phyloP scores from a whole-genome alignment of 2,329 filamentous ascomycete species.

The Colletotrichum agaves region DNA sequence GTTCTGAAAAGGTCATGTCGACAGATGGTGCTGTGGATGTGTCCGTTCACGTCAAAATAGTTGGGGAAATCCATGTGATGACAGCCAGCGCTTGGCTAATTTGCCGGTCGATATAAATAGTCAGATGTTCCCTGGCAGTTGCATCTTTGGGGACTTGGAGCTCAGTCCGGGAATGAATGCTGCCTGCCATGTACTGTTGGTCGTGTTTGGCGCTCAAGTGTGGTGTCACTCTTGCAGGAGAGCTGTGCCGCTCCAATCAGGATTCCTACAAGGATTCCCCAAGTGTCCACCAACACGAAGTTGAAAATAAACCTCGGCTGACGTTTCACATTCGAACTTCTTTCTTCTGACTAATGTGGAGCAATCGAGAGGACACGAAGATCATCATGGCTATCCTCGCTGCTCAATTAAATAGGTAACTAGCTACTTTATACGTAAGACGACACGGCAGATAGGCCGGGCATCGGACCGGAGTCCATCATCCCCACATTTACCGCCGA shows the following conservation, averaged over 20 bases:
- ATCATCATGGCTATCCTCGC: neutral
- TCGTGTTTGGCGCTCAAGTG: neutral
- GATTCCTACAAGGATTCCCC: neutral
- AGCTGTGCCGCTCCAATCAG: slow-evolving; percentile 27
- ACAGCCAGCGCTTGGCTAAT: neutral
- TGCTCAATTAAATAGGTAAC: neutral
- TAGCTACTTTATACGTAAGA: neutral
- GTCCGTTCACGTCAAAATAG: slow-evolving; percentile 3
- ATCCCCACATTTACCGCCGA: slow-evolving; percentile 16
- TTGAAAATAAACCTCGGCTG: neutral
- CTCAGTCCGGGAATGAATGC: neutral
- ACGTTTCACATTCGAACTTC: neutral
- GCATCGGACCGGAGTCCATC: neutral
- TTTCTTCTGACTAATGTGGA: no score
- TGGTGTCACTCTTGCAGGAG: slow-evolving; percentile 14
- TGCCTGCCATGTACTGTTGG: slow-evolving; percentile 5
- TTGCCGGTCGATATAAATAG: neutral
- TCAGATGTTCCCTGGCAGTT: slow-evolving; percentile 1
- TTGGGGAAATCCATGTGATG: slow-evolving; percentile 9
- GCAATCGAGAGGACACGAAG: neutral
- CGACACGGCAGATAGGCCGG: neutral
- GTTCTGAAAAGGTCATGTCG: neutral
- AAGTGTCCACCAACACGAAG: no score
- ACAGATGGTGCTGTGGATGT: slow-evolving; percentile 11
- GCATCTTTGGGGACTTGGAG: neutral